These are phyloP conservation scores for Cystoisospora suis DNA, from an alignment of 169 alveolate species.

Conservation along the genomic window DNA sequence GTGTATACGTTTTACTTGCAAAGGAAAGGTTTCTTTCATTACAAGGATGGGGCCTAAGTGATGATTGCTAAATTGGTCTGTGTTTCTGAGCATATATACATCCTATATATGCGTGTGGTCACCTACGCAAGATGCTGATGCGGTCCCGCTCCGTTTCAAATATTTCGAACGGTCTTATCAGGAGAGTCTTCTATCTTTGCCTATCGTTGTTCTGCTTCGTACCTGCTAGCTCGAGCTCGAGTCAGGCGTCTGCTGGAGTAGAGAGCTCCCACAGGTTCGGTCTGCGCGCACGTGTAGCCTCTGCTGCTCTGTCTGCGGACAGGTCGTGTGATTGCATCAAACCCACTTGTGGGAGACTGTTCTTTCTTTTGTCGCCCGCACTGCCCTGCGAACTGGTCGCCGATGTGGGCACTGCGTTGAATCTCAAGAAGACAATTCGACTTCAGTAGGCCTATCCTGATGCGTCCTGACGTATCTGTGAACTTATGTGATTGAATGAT, in stretches of 20 bases:
- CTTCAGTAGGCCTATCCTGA: neutral
- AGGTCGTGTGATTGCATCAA: conserved; percentile 28
- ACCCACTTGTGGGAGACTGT: conserved; percentile 23
- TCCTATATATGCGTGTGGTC: no score
- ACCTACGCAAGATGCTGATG: no score
- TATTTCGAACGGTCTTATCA: no score
- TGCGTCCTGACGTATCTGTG: neutral
- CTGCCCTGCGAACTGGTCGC: neutral
- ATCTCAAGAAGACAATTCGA: conserved; percentile 5
- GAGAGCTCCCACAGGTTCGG: conserved; percentile 37
- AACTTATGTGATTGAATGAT: neutral
- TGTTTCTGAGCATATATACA: conserved; percentile 34
- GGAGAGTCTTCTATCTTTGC: no score
- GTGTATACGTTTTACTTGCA: neutral
- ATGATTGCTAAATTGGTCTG: conserved; percentile 32
- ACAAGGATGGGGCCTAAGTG: neutral
- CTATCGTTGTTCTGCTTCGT: no score
- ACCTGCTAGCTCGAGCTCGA: no score
- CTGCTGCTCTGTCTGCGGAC: conserved; percentile 5
- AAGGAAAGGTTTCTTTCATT: neutral
- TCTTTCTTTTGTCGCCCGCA: conserved; percentile 36
- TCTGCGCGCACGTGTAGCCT: conserved; percentile 37
- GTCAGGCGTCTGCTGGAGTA: no score
- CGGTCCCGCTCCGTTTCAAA: no score
- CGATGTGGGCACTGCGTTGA: neutral